Conservation (phyloP, 2,329 filamentous ascomycete species). For the Aspergillus hiratsukae region DNA sequence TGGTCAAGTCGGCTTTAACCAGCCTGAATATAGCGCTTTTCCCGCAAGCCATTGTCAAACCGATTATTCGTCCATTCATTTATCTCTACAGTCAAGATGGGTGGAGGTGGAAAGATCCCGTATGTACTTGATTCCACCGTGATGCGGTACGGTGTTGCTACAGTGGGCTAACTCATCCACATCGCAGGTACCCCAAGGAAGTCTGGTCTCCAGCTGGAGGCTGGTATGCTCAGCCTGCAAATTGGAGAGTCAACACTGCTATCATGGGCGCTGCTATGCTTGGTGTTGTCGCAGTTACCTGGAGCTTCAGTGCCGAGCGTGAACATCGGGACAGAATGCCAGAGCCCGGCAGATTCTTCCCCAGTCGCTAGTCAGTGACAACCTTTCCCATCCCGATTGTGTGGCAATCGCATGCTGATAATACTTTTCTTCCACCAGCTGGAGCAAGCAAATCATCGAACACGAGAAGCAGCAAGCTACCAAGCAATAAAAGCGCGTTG, state of each 20-base stretch:
- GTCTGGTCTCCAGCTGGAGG: conserved; percentile 98
- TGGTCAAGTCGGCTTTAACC: conserved; percentile 29
- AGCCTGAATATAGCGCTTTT: conserved; percentile 18
- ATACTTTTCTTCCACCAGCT: conserved; percentile 43
- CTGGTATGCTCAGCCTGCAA: conserved; percentile 91
- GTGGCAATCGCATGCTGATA: conserved; percentile 14
- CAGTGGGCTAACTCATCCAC: conserved; percentile 20
- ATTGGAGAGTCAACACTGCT: conserved; percentile 91
- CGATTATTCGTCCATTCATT: conserved; percentile 16
- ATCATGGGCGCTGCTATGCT: conserved; percentile 65
- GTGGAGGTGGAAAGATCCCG: conserved; percentile 76
- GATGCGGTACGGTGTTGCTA: neutral
- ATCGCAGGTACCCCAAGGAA: conserved; percentile 84
- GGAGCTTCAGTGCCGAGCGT: conserved; percentile 67
- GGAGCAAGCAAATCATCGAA: conserved; percentile 68
- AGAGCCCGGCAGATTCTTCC: conserved; percentile 71
- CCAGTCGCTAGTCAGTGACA: conserved; percentile 70
- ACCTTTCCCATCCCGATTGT: conserved; percentile 3
- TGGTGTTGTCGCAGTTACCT: conserved; percentile 64
- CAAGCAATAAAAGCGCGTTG: conserved; percentile 29
- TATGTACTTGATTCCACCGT: conserved; percentile 47
- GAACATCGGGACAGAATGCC: conserved; percentile 73
- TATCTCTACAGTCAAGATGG: conserved; percentile 45
- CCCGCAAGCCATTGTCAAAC: conserved; percentile 18
- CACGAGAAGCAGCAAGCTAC: conserved; percentile 54